Conservation (phyloP, 73 alveolate genomes). For the Tetrahymena elliotti region DNA sequence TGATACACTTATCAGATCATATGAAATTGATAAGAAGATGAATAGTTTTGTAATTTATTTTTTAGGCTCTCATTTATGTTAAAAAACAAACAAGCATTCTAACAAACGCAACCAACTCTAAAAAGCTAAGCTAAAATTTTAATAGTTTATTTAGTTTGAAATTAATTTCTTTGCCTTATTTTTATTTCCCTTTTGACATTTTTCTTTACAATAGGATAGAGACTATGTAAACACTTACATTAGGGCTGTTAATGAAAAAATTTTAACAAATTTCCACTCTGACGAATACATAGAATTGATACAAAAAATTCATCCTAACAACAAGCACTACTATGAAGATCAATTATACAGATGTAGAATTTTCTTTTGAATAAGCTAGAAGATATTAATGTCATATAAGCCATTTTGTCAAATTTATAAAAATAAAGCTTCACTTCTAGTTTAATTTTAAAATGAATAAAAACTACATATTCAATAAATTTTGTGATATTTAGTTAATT, state of each 20-base stretch:
- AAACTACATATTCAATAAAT: not conserved
- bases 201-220: not conserved
- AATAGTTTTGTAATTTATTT: not conserved
- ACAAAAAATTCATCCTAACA: slow-evolving; percentile 25
- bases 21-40: slow-evolving; percentile 32
- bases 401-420: no score
- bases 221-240: slow-evolving; percentile 16
- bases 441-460: no score
- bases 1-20: slow-evolving; percentile 65
- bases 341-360: slow-evolving; percentile 32
- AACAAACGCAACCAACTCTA: not conserved
- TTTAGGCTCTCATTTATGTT: no score
- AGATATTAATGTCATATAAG: no score
- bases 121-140: not conserved
- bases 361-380: not conserved
- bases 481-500: slow-evolving; percentile 14
- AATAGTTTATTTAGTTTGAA: no score
- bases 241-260: slow-evolving; percentile 36
- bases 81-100: not conserved
- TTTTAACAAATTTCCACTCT: slow-evolving; percentile 32
- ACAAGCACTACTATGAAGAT: slow-evolving; percentile 32
- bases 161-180: not conserved
- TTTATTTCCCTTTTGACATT: not conserved
- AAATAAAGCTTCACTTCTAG: not conserved
- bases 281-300: slow-evolving; percentile 35